Conservation (phyloP, 2,329 filamentous ascomycete species). For the Torrubiella hemipterigena region DNA sequence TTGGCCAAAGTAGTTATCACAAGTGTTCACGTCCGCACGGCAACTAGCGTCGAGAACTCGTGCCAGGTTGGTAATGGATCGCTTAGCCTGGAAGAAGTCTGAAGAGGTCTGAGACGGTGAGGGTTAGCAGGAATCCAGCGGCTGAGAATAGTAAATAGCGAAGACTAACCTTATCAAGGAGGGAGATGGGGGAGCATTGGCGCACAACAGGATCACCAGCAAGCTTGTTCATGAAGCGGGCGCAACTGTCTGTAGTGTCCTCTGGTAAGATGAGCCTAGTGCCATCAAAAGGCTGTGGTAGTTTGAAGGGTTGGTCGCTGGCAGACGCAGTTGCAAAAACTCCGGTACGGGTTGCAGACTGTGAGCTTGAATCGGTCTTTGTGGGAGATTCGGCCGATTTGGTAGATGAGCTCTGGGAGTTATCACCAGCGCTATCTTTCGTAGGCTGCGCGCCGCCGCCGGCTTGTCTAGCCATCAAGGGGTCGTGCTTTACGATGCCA, state of each 20-base stretch:
- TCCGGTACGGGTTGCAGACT: conserved; percentile 7
- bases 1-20: conserved; percentile 57
- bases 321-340: no score
- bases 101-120: conserved; percentile 82
- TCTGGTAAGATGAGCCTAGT: no score
- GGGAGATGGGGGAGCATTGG: no score
- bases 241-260: no score
- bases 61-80: conserved; percentile 59
- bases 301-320: no score
- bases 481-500: conserved; percentile 1
- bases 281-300: no score
- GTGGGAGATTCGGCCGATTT: conserved; percentile 3
- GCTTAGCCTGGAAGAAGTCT: conserved; percentile 70
- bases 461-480: background rate
- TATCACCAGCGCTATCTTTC: no score
- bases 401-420: background rate
- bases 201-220: no score
- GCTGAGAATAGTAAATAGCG: no score
- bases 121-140: no score
- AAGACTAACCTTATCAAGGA: no score
- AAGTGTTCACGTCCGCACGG: conserved; percentile 51
- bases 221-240: no score
- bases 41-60: conserved; percentile 72
- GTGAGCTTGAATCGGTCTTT: background rate
- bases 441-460: background rate